Evolutionary conservation across 1,139 yeast species (phyloP).

Genomic region (Yamadazyma siamensis): DNA sequence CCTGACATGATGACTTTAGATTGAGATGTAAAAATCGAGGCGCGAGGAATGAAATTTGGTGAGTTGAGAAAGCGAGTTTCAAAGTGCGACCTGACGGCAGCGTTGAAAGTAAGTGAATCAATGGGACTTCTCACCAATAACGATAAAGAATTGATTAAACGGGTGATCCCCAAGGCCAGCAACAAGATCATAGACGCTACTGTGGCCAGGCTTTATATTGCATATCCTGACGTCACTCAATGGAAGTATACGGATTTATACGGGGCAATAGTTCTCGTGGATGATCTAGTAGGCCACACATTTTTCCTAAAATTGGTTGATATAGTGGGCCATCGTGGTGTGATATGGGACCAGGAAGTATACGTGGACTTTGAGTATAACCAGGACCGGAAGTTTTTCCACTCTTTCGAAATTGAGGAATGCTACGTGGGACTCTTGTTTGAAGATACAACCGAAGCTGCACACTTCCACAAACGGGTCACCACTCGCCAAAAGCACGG

Average conservation of each 20-base stretch:
- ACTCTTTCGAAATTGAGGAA: conserved; percentile 88
- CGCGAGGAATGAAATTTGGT: background rate
- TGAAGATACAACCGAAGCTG: conserved; percentile 86
- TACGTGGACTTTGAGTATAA: conserved; percentile 84
- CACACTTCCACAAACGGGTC: conserved; percentile 77
- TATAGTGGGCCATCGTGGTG: conserved; percentile 76
- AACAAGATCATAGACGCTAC: conserved; percentile 90
- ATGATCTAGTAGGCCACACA: conserved; percentile 92
- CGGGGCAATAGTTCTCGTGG: conserved; percentile 86
- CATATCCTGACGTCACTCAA: conserved; percentile 74
- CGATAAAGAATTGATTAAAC: conserved; percentile 84
- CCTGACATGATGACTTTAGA: conserved; percentile 50
- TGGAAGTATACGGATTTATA: conserved; percentile 89
- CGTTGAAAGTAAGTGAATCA: no score
- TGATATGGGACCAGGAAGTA: conserved; percentile 94
- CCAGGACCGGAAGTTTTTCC: conserved; percentile 94
- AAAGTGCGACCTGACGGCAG: no score
- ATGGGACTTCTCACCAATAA: conserved; percentile 64
- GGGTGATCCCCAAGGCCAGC: conserved; percentile 83
- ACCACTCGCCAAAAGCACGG: conserved; percentile 76
- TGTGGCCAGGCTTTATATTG: conserved; percentile 83
- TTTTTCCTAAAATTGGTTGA: conserved; percentile 88
- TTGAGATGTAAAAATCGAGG: no score
- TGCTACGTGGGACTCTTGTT: conserved; percentile 86
- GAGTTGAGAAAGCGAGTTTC: background rate